A percentile compares a stretch with the other conserved stretches of the same genome.
These are phyloP conservation scores for Neurospora terricola DNA, from an alignment of 495 filamentous ascomycete genomes.

Conservation along the genomic window DNA sequence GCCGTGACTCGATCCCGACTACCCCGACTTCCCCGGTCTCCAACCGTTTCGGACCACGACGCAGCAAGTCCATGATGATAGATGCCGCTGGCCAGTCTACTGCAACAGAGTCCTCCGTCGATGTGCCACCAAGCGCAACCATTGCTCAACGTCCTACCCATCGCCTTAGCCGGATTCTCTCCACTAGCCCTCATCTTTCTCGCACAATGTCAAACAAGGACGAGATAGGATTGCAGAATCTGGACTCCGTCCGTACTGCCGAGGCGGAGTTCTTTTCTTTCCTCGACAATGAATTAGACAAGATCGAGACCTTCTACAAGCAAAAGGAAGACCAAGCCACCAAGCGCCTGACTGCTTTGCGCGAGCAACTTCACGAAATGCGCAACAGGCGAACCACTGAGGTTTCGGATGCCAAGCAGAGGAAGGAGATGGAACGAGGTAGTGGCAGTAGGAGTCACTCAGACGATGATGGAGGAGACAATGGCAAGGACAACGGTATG, in stretches of 20 bases:
- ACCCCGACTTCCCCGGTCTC: constrained; percentile 2
- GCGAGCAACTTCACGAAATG: constrained; percentile 82
- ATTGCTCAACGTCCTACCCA: constrained; percentile 11
- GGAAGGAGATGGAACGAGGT: constrained; percentile 12
- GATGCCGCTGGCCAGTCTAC: constrained; percentile 5
- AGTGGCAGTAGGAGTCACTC: constrained; percentile 5
- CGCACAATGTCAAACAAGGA: constrained; percentile 11
- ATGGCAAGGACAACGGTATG: constrained; percentile 8
- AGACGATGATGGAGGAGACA: constrained; percentile 3
- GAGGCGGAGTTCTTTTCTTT: constrained; percentile 73
- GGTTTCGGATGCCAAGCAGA: constrained; percentile 37
- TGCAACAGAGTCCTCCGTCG: not conserved
- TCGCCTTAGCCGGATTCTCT: constrained; percentile 19
- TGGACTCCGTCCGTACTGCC: constrained; percentile 42
- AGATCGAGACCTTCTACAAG: constrained; percentile 79
- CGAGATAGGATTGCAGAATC: constrained; percentile 24
- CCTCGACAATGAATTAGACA: constrained; percentile 67
- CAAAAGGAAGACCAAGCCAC: constrained; percentile 72
- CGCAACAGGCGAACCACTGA: constrained; percentile 66
- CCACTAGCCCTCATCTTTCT: constrained; percentile 10
- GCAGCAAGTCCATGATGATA: constrained; percentile 16
- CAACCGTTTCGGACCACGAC: constrained; percentile 8
- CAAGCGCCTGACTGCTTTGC: constrained; percentile 55
- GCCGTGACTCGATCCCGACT: not conserved
- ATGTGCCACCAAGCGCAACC: constrained; percentile 4